A percentile compares a stretch with the other conserved stretches of the same genome.
Evolutionary conservation across 2,329 filamentous ascomycete species (phyloP).

Genomic region (Trichophyton verrucosum): DNA sequence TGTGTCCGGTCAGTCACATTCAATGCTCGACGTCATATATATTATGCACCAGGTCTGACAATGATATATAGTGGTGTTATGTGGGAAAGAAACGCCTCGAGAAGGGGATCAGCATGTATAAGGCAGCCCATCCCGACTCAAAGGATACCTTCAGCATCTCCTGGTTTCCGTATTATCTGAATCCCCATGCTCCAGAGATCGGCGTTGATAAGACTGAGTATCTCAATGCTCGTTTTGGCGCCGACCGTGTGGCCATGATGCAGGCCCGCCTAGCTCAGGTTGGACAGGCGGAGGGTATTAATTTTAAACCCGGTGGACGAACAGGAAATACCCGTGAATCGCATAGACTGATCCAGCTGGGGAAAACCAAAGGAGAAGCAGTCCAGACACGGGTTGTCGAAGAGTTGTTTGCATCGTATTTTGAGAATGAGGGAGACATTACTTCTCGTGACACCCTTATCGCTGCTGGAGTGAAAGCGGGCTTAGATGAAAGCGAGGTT

Average conservation of each 20-base stretch:
- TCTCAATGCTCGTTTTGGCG: slow-evolving; percentile 53
- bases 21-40: background rate
- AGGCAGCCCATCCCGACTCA: slow-evolving; percentile 44
- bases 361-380: slow-evolving; percentile 40
- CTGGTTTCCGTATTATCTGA: slow-evolving; percentile 73
- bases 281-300: slow-evolving; percentile 55
- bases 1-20: slow-evolving; percentile 48
- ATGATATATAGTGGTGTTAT: slow-evolving; percentile 50
- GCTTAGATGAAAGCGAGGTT: slow-evolving; percentile 40
- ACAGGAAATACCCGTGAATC: slow-evolving; percentile 68
- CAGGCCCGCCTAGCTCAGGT: slow-evolving; percentile 44
- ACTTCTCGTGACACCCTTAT: slow-evolving; percentile 44
- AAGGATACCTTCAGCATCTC: slow-evolving; percentile 58
- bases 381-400: slow-evolving; percentile 49
- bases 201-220: slow-evolving; percentile 42
- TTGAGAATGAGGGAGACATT: slow-evolving; percentile 53
- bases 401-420: slow-evolving; percentile 54
- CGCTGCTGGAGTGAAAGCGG: slow-evolving; percentile 34
- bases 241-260: slow-evolving; percentile 47
- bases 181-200: slow-evolving; percentile 47
- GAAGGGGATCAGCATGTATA: slow-evolving; percentile 56
- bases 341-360: slow-evolving; percentile 64
- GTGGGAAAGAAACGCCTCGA: slow-evolving; percentile 65
- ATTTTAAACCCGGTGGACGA: slow-evolving; percentile 58
- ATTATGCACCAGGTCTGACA: background rate